Conservation (phyloP, 2,329 filamentous ascomycete genomes). For the Pyricularia sp. region DNA sequence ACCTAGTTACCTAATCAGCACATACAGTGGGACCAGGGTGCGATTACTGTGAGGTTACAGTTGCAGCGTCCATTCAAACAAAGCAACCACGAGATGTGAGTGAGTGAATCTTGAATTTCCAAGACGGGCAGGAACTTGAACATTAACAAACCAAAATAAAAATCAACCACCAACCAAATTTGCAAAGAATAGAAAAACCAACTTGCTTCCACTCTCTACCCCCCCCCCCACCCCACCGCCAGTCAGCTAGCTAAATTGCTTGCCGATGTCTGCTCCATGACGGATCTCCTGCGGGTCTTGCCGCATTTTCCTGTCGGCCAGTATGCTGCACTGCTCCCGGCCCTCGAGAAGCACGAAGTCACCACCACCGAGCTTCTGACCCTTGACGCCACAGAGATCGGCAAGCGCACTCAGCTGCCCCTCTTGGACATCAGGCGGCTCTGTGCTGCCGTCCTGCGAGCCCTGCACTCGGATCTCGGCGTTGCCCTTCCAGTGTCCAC, state of each 20-base stretch:
- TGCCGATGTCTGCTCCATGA: conserved; percentile 44
- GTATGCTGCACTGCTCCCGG: conserved; percentile 67
- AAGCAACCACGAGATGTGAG: too few relatives aligned
- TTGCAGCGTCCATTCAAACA: background rate
- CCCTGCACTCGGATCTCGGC: conserved; percentile 55
- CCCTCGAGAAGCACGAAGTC: conserved; percentile 68
- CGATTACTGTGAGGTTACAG: background rate
- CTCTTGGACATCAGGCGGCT: conserved; percentile 71
- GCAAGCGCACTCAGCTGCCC: conserved; percentile 75
- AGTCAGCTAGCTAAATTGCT: background rate
- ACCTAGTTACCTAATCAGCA: too few relatives aligned
- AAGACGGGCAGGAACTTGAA: background rate
- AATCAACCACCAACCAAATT: background rate
- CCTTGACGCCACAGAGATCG: conserved; percentile 72
- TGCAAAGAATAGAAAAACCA: background rate
- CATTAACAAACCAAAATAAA: background rate
- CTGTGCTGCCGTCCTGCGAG: conserved; percentile 54
- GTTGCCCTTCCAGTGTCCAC: conserved; percentile 12
- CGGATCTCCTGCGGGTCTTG: conserved; percentile 74
- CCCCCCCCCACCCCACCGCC: too few relatives aligned
- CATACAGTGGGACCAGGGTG: background rate
- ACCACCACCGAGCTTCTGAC: conserved; percentile 79
- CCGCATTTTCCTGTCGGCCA: conserved; percentile 66
- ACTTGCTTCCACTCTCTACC: too few relatives aligned
- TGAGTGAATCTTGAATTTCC: background rate